A percentile compares a stretch with the other conserved stretches of the same genome.
phyloP scores from a whole-genome alignment of 2,329 filamentous ascomycete genomes.

The Arthroderma uncinatum region DNA sequence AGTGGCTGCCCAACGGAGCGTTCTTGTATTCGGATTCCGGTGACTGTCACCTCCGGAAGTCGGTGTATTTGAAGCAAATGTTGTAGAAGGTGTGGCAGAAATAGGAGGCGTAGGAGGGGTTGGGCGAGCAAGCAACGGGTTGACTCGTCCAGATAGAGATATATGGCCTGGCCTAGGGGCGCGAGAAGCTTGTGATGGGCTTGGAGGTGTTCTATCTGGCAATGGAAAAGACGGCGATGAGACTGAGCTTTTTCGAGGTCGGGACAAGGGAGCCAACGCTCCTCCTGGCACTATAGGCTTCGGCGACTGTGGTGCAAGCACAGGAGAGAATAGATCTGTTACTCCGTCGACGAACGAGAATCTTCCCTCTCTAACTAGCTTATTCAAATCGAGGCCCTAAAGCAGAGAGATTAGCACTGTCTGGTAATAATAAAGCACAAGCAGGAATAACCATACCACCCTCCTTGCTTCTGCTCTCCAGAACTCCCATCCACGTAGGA shows the following conservation, averaged over 20 bases:
- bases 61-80: background rate
- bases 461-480: slow-evolving; percentile 63
- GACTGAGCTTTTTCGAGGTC: background rate
- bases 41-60: background rate
- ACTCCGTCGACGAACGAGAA: slow-evolving; percentile 70
- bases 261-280: background rate
- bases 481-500: slow-evolving; percentile 65
- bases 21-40: background rate
- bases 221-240: background rate
- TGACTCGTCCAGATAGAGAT: background rate
- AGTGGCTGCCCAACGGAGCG: background rate
- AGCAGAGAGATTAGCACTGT: background rate
- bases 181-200: background rate
- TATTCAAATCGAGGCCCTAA: slow-evolving; percentile 62
- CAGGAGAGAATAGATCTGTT: slow-evolving; percentile 43
- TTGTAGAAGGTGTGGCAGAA: background rate
- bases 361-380: slow-evolving; percentile 44
- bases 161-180: background rate
- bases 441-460: slow-evolving; percentile 41
- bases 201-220: slow-evolving; percentile 3
- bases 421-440: background rate
- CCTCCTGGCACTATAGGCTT: background rate
- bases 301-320: background rate
- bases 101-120: background rate
- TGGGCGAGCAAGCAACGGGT: slow-evolving; percentile 1